Base-by-base conservation (phyloP, 2,329 filamentous ascomycete genomes). In the Graphilbum fragrans region DNA sequence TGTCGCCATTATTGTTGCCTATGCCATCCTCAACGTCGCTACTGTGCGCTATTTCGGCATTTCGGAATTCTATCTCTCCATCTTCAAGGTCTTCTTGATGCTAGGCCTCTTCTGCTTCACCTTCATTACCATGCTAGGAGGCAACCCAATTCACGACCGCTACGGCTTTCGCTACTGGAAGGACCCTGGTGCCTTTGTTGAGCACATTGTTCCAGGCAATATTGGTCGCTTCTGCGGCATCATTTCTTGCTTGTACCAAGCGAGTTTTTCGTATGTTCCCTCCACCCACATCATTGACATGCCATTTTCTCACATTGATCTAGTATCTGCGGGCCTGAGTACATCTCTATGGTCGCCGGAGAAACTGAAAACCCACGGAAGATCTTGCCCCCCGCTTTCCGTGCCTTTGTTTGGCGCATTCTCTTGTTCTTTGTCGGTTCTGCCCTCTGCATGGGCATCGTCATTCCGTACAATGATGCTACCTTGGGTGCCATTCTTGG, bases 351-450 rank as follows among this genome's bases (percentile, higher is more conserved):
- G 60, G 60, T 63, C 3, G 61, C 62, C 11, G 59, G 57, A 37
- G 75, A 80, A 55, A 64, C 74, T 1, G 64, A 75, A 47, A 72
- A 74, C 35, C 76, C 76, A 2, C 69, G 75, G 12, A 57, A 58
- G 6, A 67, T 72, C 29, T 66, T 84, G 52, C 77, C 77, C 3
- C 68, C 67, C 40, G 78, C 78, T 1, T 82, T 71, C 58, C 80
- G 80, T 45, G 74, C 72, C 1, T 74, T 82, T 4, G 80, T 81
- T 58, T 80, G 76, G 56, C 73, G 80, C 23, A 64, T 83, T 39
- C 76, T 70, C 2, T 53, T 70, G 1, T 83, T 84, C 59, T 84
- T 82, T 59, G 68, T 82, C 19, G 67, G 80, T 6, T 74, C 77
- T 6, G 74, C 75, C 4, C 63, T 86, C 2, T 70, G 67, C 40